Conservation (phyloP, 1,284 basidiomycete species). For the Malassezia psittaci region DNA sequence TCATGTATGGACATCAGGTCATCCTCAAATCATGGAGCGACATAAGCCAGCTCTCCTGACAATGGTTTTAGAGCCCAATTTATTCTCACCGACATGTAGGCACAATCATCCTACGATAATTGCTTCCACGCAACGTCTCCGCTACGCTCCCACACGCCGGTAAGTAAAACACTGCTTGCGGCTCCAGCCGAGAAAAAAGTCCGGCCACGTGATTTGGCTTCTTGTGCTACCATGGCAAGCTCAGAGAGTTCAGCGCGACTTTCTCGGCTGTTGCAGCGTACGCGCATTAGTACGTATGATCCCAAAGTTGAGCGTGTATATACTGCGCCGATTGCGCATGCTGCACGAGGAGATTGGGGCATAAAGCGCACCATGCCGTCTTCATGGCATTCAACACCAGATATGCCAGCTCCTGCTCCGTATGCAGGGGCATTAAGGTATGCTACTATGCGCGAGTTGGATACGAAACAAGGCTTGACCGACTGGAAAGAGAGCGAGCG, state of each 20-base stretch:
- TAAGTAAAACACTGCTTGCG: neutral
- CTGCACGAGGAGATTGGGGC: constrained; percentile 40
- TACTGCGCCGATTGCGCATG: constrained; percentile 32
- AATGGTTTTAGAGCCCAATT: constrained; percentile 21
- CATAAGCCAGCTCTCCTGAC: constrained; percentile 15
- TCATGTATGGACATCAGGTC: constrained; percentile 19
- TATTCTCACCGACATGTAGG: constrained; percentile 9
- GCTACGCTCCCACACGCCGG: neutral
- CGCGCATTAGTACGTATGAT: constrained; percentile 33
- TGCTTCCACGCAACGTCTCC: neutral
- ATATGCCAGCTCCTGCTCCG: constrained; percentile 21
- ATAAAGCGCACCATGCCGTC: constrained; percentile 37
- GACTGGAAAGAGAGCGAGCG: constrained; percentile 33
- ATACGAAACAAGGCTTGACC: constrained; percentile 32
- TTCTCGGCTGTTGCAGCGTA: constrained; percentile 29
- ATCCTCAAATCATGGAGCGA: constrained; percentile 19
- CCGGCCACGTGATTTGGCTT: constrained; percentile 1
- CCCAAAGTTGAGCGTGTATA: constrained; percentile 34
- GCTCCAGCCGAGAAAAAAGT: neutral
- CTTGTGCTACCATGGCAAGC: constrained; percentile 1
- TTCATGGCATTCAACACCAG: constrained; percentile 26
- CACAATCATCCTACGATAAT: neutral
- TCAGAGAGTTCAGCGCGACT: constrained; percentile 10
- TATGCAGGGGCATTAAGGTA: constrained; percentile 30
- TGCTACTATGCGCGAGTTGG: constrained; percentile 26